Base-by-base conservation (phyloP, 2,329 filamentous ascomycete genomes). In the Colletotrichum sojae region DNA sequence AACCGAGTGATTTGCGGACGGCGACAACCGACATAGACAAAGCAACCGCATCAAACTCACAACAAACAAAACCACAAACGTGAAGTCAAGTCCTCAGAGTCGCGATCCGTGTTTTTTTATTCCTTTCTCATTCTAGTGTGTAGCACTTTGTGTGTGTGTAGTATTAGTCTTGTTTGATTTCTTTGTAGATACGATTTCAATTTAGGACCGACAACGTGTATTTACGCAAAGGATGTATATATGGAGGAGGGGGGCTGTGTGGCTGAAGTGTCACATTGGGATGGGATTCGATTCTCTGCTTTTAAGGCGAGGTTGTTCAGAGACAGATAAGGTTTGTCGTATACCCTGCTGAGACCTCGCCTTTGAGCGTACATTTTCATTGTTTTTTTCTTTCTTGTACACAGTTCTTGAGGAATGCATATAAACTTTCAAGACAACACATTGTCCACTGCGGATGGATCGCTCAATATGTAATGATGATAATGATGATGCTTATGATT, bases 321-420 rank as follows among this genome's bases (percentile, higher is more conserved):
- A 20, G 27, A 20, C 53, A 43, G 12, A 25, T 13, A 18, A 16
- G 43, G n/a, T 45, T 18, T 9, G 18, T n/a, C 18, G 16, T 40
- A 51, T 58, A 57, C 31, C 52, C 51, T 22, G 13, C 15, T 36
- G 31, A 22, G 22, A 6, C 10, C 27, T 27, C 20, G 39, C 20
- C 43, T 49, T 40, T 6, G 52, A 22, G 43, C 52, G 40, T 43
- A 43, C 52, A 27, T 51, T 31, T 16, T 51, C 57, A 43, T 43
- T 6, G 5, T 43, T 15, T 40, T n/a, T 46, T 3, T 45, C 9
- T 5, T 18, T 16, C 16, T 18, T 27, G 61, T 12, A 31, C 52
- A 43, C 31, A 10, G 2, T 36, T 36, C 31, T 36, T 36, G 6
- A 36, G 10, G 6, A 8, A 36, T 36, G 31, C 31, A 10, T 10